Percentiles rank a stretch among this genome's conserved stretches.
Evolutionary conservation across 2,329 filamentous ascomycete species (phyloP).

Genomic region (Xylariaceae sp.): DNA sequence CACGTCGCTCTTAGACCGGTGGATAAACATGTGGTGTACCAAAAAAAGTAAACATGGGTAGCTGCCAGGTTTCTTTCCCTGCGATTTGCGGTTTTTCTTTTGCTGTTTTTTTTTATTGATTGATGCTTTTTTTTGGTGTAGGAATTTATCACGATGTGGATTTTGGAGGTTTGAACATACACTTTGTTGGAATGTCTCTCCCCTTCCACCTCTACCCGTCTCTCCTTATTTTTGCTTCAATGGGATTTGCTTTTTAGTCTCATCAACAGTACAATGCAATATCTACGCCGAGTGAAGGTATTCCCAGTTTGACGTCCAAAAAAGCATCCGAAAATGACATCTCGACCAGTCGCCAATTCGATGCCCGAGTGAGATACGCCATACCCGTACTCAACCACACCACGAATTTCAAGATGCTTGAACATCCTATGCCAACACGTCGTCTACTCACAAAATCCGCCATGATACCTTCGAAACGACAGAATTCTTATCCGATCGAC

Average conservation of each 20-base stretch:
- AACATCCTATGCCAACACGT: not conserved
- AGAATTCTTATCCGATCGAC: not conserved
- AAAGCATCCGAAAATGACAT: not conserved
- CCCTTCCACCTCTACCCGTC: not conserved
- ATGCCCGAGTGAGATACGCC: conserved; percentile 2
- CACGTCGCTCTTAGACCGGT: too few relatives aligned
- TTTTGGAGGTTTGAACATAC: too few relatives aligned
- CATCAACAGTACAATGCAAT: conserved; percentile 5
- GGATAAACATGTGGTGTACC: too few relatives aligned
- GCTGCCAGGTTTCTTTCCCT: too few relatives aligned
- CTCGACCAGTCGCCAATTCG: conserved; percentile 4
- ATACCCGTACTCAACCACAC: conserved; percentile 4
- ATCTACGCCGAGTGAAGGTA: not conserved
- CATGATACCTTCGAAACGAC: not conserved
- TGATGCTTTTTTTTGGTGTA: too few relatives aligned
- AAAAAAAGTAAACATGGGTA: too few relatives aligned
- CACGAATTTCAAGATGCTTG: not conserved
- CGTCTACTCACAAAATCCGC: not conserved
- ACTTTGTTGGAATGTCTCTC: too few relatives aligned
- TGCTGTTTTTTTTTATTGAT: too few relatives aligned
- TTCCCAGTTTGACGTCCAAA: not conserved
- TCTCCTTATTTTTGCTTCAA: not conserved
- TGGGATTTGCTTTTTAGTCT: not conserved
- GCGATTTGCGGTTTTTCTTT: too few relatives aligned
- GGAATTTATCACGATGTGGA: too few relatives aligned